Evolutionary conservation across 768 basidiomycete genomes (phyloP).

Genomic region (Cystobasidium tubakii): DNA sequence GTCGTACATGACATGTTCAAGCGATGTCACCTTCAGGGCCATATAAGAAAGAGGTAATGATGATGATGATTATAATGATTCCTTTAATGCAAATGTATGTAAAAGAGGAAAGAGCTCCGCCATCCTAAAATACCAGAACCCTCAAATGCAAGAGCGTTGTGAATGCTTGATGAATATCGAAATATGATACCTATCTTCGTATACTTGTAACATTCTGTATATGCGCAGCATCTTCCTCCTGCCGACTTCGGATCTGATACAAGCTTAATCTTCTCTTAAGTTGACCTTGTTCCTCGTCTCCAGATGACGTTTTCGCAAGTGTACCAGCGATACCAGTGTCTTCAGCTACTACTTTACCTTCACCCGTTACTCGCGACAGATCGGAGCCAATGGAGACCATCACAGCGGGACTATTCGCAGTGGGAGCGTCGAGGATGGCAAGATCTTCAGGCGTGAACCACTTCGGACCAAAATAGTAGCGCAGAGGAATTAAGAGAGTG

Average conservation of each 20-base stretch:
- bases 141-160: no score
- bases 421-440: conserved; percentile 76
- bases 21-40: no score
- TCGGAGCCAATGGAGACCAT: conserved; percentile 45
- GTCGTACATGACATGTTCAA: no score
- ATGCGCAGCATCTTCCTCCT: conserved; percentile 24
- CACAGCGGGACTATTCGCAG: conserved; percentile 54
- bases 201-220: conserved; percentile 31
- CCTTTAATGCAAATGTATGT: no score
- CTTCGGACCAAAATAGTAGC: conserved; percentile 65
- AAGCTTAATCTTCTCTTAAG: neutral
- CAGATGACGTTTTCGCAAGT: neutral
- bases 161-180: no score
- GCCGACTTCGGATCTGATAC: conserved; percentile 19
- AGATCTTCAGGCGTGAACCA: conserved; percentile 70
- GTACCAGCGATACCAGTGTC: conserved; percentile 32
- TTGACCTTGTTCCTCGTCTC: conserved; percentile 23
- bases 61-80: no score
- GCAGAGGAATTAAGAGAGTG: conserved; percentile 69
- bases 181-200: neutral
- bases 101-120: no score
- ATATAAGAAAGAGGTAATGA: no score
- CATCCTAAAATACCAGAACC: no score
- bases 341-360: conserved; percentile 22
- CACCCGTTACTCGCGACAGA: conserved; percentile 29